Base-by-base conservation (phyloP, 345 rosid genomes). In the Populus nigra region DNA sequence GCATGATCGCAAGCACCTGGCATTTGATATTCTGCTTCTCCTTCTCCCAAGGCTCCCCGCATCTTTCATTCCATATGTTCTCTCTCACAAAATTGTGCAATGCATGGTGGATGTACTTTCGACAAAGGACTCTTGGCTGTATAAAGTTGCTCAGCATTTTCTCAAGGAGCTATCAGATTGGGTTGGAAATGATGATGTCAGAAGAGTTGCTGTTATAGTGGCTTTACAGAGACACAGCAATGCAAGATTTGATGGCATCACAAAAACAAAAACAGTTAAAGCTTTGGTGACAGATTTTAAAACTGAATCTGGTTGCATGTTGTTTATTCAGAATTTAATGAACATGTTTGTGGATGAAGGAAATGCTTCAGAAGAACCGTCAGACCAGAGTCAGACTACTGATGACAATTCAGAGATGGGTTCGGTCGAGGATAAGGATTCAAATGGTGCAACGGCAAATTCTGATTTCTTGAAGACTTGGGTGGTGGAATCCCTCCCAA, bases 371-470 rank as follows among this genome's bases (percentile, higher is more conserved):
- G 98, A 90, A 80, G 94, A 94, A 83, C 91, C 98, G 71, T 96
- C 98, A 41, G 98, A 93, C 87, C 99, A 93, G 87, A 96, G 98
- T 86, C 98, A 95, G 87, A 93, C 99, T 75, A 96, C 98, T 20
- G 99, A 96, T 88, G 99, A 96, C 73, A 96, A 94, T 81, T 92
- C 95, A 25, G 99, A 93, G 84, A 88, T 91, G 73, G 97, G 94
- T 49, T 90, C 94, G 31, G 68, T 81, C 11, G 97, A 93, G 83
- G 97, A 92, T 77, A 96, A 89, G 85, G 97, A 92, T 76, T 86
- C 91, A 47, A 59, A 80, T 83, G 88, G 83, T 73, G 69, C 85
- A 31, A 75, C 78, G 55, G 97, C 87, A 76, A 92, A 82, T 79
- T 83, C 91, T 65, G 98, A 96, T 81, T 84, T 80, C 78, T 77